These are phyloP conservation scores for Phyllosticta capitalensis DNA, from an alignment of 2,329 filamentous ascomycete genomes.

Conservation along the genomic window DNA sequence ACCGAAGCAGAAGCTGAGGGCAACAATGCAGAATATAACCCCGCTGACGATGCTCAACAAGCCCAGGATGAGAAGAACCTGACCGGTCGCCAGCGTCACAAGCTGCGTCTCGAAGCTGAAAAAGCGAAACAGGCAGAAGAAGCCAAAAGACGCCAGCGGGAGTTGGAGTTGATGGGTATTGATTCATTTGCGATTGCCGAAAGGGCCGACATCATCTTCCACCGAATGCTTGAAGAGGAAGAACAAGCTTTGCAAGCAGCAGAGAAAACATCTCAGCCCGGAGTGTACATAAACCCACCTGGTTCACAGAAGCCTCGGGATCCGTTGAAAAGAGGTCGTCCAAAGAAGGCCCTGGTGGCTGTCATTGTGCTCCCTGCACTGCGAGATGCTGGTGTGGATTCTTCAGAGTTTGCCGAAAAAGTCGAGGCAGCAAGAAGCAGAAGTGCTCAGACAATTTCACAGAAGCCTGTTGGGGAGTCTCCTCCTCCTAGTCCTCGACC, in stretches of 20 bases:
- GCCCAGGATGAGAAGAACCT: background rate
- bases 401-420: background rate
- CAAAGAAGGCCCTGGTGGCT: constrained; percentile 33
- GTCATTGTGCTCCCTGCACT: constrained; percentile 32
- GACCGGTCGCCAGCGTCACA: background rate
- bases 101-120: background rate
- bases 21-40: background rate
- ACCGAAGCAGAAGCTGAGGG: background rate
- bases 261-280: constrained; percentile 17
- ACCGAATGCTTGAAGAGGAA: background rate
- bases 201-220: background rate
- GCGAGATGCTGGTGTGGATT: constrained; percentile 1
- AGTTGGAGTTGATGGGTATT: background rate
- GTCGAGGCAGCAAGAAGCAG: background rate
- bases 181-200: background rate
- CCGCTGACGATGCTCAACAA: background rate
- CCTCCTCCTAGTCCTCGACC: background rate
- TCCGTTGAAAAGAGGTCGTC: constrained; percentile 27
- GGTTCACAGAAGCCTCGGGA: constrained; percentile 24
- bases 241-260: background rate
- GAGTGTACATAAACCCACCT: constrained; percentile 37
- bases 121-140: background rate
- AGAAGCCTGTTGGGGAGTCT: background rate
- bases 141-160: background rate
- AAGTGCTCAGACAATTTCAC: background rate